Conservation (phyloP, 2,329 filamentous ascomycete genomes). For the Aspergillus intermedius region DNA sequence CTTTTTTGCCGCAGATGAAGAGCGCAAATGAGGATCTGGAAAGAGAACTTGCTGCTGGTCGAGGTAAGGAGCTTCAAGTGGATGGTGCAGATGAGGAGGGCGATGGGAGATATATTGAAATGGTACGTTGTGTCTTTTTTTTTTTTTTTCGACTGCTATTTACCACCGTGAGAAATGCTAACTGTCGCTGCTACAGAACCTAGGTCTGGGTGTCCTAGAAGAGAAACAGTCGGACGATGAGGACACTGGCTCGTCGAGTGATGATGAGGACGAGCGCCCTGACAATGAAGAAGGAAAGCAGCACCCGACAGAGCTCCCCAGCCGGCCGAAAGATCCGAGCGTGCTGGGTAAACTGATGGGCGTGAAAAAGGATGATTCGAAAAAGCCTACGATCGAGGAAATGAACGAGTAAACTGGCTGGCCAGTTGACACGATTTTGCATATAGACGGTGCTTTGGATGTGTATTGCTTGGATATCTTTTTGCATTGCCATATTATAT, state of each 20-base stretch:
- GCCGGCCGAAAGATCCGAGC: conserved; percentile 17
- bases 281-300: conserved; percentile 3
- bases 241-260: conserved; percentile 10
- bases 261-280: conserved; percentile 12
- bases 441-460: neutral
- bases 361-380: conserved; percentile 18
- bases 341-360: conserved; percentile 34
- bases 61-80: conserved; percentile 23
- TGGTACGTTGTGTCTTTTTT: conserved; percentile 24
- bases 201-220: conserved; percentile 41
- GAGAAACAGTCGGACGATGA: conserved; percentile 26
- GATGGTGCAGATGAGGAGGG: conserved; percentile 29
- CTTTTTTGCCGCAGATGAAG: conserved; percentile 39
- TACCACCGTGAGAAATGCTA: neutral
- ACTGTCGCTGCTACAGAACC: conserved; percentile 22
- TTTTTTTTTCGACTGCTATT: neutral
- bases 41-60: conserved; percentile 30
- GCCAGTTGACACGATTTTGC: neutral
- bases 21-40: conserved; percentile 39
- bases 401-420: conserved; percentile 19
- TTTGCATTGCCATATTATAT: neutral
- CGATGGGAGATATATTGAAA: conserved; percentile 37
- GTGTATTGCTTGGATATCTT: neutral
- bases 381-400: conserved; percentile 35
- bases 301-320: conserved; percentile 6